Percentiles rank a stretch among this genome's conserved stretches.
These are phyloP conservation scores for Berkeleyomyces basicola DNA, from an alignment of 2,329 filamentous ascomycete genomes.

Conservation along the genomic window DNA sequence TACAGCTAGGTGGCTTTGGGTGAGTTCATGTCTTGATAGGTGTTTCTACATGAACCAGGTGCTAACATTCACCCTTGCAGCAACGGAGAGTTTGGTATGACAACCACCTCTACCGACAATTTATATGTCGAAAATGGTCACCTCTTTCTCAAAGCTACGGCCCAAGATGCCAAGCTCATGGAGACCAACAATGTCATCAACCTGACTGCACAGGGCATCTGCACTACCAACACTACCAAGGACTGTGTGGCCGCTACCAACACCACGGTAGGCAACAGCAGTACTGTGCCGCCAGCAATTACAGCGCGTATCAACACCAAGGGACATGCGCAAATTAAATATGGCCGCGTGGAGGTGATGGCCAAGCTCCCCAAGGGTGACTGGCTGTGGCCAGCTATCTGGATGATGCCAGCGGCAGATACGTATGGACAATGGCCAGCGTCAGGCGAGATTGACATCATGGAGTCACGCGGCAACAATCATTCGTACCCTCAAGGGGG, in stretches of 20 bases:
- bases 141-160: constrained; percentile 60
- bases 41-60: constrained; percentile 9
- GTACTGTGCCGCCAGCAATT: constrained; percentile 59
- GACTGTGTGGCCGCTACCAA: constrained; percentile 58
- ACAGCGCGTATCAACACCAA: constrained; percentile 67
- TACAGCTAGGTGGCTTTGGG: constrained; percentile 61
- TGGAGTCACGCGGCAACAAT: constrained; percentile 71
- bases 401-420: constrained; percentile 62
- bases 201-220: constrained; percentile 47
- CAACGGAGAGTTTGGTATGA: constrained; percentile 68
- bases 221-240: constrained; percentile 41
- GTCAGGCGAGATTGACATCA: constrained; percentile 72
- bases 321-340: constrained; percentile 54
- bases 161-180: constrained; percentile 52
- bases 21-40: constrained; percentile 26
- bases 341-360: constrained; percentile 64
- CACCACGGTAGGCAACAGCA: constrained; percentile 49
- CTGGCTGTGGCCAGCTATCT: constrained; percentile 87
- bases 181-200: constrained; percentile 51
- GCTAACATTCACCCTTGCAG: constrained; percentile 23
- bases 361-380: constrained; percentile 62
- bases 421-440: constrained; percentile 63
- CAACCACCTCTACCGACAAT: constrained; percentile 56
- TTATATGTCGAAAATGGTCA: constrained; percentile 53
- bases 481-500: constrained; percentile 59